Base-by-base conservation (phyloP, 2,329 filamentous ascomycete species). In the Orbilia oligospora region DNA sequence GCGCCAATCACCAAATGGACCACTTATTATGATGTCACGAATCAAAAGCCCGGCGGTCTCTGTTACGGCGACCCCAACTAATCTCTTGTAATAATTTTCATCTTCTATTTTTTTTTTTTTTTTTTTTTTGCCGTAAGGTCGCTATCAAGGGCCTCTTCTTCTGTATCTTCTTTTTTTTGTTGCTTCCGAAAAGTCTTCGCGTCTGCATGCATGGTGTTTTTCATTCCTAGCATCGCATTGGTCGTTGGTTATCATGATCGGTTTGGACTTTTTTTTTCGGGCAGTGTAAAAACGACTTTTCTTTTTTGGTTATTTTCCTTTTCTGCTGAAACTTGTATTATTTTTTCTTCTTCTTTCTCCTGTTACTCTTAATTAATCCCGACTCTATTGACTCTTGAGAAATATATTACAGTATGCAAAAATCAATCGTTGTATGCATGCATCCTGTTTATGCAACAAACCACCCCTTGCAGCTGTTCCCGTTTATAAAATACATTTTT, bases 11-110 rank as follows among this genome's bases (percentile, higher is more conserved):
- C 61, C 27, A 48, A 46, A 4, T 78, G 75, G 75, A 69, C 53
- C 4, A 78, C 75, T 10, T 78, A 72, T 41, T 78, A 71, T 30
- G 75, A 78, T 18, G 49, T 72, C 10, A 78, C 75, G n/a, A 27
- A 64, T 18, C 63, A 72, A 18, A 78, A 78, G 30, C 75, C 75
- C 9, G 75, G 58, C 14, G 75, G 75, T 3, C 68, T 78, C n/a
- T 72, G 68, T 44, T 63, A 64, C 20, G 75, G 53, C 16, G 75
- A 72, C 18, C 51, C 49, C 2, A 56, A 30, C 24, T 77, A 41
- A 56, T 48, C n/a, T 38, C 18, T 3, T 36, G 30, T 22, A 58
- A 61, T 61, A 44, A n/a, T 36, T 10, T 58, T 30, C 49, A 30
- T 46, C 18, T 46, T 16, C 16, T n/a, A 10, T 46, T 46, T 46